Conservation (phyloP, 2,329 filamentous ascomycete genomes). For the Aureobasidium sp. region DNA sequence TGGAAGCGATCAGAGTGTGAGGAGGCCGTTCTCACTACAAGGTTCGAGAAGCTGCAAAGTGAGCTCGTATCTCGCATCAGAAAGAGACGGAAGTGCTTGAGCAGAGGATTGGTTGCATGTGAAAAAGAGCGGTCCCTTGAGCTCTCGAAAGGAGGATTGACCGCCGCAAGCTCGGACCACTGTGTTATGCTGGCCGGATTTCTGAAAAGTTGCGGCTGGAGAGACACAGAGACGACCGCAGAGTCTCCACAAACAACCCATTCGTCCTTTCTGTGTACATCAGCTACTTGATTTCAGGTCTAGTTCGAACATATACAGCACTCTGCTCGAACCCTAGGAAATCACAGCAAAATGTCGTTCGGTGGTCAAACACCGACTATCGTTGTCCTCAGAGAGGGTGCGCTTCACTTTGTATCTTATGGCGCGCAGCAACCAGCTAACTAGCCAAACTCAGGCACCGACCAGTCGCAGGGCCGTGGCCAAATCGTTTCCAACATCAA, state of each 20-base stretch:
- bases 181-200: not conserved
- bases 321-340: not conserved
- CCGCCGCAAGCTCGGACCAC: constrained; percentile 1
- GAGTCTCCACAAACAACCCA: not conserved
- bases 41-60: not conserved
- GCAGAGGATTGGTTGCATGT: not conserved
- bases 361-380: constrained; percentile 96
- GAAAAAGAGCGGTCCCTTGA: not conserved
- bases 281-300: not conserved
- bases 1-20: not conserved
- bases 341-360: constrained; percentile 64
- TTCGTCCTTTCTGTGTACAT: not conserved
- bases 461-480: constrained; percentile 92
- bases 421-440: constrained; percentile 9
- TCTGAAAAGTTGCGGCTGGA: constrained; percentile 2
- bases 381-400: constrained; percentile 95
- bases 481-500: constrained; percentile 98
- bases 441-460: constrained; percentile 59
- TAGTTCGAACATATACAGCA: not conserved
- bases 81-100: not conserved
- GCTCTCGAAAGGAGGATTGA: not conserved
- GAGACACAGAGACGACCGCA: not conserved
- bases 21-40: not conserved
- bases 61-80: not conserved
- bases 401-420: constrained; percentile 29